phyloP scores from a whole-genome alignment of 2,329 filamentous ascomycete species.

The Corynespora cassiicola region DNA sequence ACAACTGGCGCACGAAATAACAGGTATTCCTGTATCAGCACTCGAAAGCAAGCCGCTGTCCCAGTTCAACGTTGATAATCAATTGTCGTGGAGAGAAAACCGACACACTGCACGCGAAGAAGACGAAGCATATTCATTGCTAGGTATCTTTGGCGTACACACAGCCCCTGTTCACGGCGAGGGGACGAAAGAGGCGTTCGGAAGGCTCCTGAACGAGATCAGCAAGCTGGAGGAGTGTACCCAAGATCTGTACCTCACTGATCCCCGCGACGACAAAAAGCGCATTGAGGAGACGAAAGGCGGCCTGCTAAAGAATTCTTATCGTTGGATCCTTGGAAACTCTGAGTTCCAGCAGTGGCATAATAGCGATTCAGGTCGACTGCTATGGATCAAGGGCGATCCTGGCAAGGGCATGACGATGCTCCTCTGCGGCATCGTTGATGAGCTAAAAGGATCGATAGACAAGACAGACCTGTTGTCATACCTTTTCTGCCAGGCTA shows the following conservation, averaged over 20 bases:
- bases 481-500: constrained; percentile 4
- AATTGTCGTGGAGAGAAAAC: constrained; percentile 11
- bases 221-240: constrained; percentile 12
- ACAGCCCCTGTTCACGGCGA: constrained; percentile 7
- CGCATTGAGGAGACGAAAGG: constrained; percentile 2
- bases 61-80: constrained; percentile 11
- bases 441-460: constrained; percentile 29
- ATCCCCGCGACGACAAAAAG: constrained; percentile 13
- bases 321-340: constrained; percentile 12
- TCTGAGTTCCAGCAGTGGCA: constrained; percentile 7
- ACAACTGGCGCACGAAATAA: constrained; percentile 10
- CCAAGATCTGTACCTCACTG: constrained; percentile 7
- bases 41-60: constrained; percentile 6
- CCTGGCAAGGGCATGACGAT: constrained; percentile 38
- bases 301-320: constrained; percentile 6
- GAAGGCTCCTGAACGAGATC: constrained; percentile 4
- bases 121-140: constrained; percentile 15
- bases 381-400: constrained; percentile 7
- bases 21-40: constrained; percentile 7
- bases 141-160: constrained; percentile 19
- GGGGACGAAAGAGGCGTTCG: constrained; percentile 9
- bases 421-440: constrained; percentile 35
- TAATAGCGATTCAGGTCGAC: not conserved
- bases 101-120: constrained; percentile 20
- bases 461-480: constrained; percentile 15